Evolutionary conservation across 148 eudicot species (phyloP), one percentile per base, ranked within the genome.

Genomic region (Diospyros kaki): DNA sequence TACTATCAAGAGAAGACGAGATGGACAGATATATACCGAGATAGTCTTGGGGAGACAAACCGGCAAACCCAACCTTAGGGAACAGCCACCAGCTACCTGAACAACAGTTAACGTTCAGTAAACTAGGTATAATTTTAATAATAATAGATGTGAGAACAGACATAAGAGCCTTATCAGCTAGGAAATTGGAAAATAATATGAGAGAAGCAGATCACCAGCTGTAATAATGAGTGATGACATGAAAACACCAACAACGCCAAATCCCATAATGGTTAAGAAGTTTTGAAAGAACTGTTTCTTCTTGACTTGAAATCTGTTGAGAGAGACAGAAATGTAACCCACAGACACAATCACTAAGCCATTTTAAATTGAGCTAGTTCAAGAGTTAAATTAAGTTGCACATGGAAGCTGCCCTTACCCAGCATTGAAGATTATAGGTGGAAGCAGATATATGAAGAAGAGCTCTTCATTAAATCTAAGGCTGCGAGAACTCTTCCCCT

Each of bases 371-470:
- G 52, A n/a, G 51, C 62, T 2, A 45, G 1, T 18, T 41, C 17
- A 58, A 65, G 3, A 42, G 11, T 52, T 58, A 11, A 50, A 42
- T 62, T 2, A 28, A 28, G 28, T 28, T 28, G 28, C 64, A 58
- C 15, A 58, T 66, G 15, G 17, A 60, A 73, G 66, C 48, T 28
- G 63, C 78, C 60, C 76, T 86, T 84, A 95, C 99, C 28, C 28
- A 28, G 28, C 28, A 28, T 28, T 28, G 28, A 28, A 28, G 28
- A 28, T 28, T 28, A 28, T 97, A 0, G 99, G 99, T 41, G 99
- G 99, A 66, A 95, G 93, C 39, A 95, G 97, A 84, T 93, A 95
- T 56, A 95, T 93, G 84, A 95, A 95, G 85, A 95, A 93, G 56
- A 95, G 73, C 58, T 91, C 89, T 80, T 95, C 98, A 68, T 89